Base-by-base conservation (phyloP, 306 rosid genomes). In the Trifolium pratense region DNA sequence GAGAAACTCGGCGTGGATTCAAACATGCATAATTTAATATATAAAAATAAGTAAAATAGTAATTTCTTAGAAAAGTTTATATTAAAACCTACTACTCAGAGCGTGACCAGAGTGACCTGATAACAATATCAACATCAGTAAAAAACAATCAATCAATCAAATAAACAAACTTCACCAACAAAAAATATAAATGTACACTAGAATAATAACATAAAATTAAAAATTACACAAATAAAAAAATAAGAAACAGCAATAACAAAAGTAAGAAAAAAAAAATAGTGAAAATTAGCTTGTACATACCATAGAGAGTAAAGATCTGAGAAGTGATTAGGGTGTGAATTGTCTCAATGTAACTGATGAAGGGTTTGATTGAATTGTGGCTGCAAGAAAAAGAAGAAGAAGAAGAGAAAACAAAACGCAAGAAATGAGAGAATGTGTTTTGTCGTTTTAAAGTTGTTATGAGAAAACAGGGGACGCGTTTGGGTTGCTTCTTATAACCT, bases 401-500 rank as follows among this genome's bases (percentile, higher is more conserved):
- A 37, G 26, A 3, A 3, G 43, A 3, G 43, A 20, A 2, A 15
- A 14, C 14, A 60, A 12, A 45, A 68, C 31, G 18, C 3, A 3
- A 14, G 23, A 15, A 43, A 21, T 64, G 20, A 29, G 64, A 61
- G 51, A 40, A 45, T 37, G 5, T 1, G 39, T 5, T 25, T 2
- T 26, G 66, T 72, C 18, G 68, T n/a, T 51, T 37, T 36, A 58
- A 26, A 46, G 78, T 81, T 0, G 48, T 36, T 21, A 17, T 66
- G 42, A 43, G 63, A 52, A 60, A 60, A 12, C 39, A 3, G 5
- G 2, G 20, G 11, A 7, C 6, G 62, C 17, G 13, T 1, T 26
- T 1, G n/a, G 21, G 49, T 9, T 13, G 77, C 51, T 61, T 60
- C 66, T 72, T 78, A 68, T 78, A 82, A 64, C 17, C 26, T 7